A percentile compares a stretch with the other conserved stretches of the same genome.
Conservation (phyloP, 148 eudicot species). For the Silene conica region DNA sequence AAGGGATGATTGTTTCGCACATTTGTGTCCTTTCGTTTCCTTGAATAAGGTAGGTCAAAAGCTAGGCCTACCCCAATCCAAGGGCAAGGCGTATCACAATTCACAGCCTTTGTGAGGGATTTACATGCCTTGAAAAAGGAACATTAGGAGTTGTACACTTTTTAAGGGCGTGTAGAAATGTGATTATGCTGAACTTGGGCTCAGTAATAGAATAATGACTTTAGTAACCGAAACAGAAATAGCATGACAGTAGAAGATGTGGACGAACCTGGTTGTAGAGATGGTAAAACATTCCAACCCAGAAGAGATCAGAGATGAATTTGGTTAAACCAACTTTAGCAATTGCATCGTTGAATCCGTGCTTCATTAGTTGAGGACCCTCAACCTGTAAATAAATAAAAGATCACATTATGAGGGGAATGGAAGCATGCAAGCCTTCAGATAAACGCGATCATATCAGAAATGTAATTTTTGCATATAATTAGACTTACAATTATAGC, state of each 20-base stretch:
- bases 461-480: too few species aligned
- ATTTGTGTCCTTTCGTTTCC: background rate
- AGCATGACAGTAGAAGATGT: background rate
- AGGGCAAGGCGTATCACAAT: too few species aligned
- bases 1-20: background rate
- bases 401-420: background rate
- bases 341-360: conserved; percentile 85
- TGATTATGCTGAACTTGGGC: background rate
- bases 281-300: conserved; percentile 99
- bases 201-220: background rate
- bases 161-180: background rate
- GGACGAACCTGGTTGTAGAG: conserved; percentile 87
- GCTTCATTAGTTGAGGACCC: conserved; percentile 76
- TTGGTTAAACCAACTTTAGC: conserved; percentile 90
- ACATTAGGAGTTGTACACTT: too few species aligned
- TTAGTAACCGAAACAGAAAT: background rate
- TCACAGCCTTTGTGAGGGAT: too few species aligned
- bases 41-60: too few species aligned
- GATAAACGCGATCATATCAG: background rate
- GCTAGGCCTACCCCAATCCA: too few species aligned
- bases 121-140: too few species aligned
- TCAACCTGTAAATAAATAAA: conserved; percentile 53
- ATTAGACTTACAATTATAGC: conserved; percentile 76
- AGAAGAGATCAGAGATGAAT: conserved; percentile 79
- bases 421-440: background rate